Base-by-base conservation (phyloP, 2,329 filamentous ascomycete species). In the Pseudocercospora pini-densiflorae region DNA sequence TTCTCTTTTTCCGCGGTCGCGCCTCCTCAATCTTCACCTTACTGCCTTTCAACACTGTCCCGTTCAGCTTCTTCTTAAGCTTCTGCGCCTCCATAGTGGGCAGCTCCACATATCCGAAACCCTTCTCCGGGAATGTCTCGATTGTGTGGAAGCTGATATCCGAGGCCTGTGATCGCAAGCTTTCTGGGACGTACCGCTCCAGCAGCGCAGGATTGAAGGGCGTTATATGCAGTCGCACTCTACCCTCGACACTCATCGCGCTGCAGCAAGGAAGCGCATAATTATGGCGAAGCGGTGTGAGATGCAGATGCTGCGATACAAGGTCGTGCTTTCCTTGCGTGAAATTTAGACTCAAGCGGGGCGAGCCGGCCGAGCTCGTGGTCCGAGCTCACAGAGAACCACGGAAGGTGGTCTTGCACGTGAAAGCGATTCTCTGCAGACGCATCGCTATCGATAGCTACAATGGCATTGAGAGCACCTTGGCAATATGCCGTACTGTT, bases 71-170 rank as follows among this genome's bases (percentile, higher is more conserved):
- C 81, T 91, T 94, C 81, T 90, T 93, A 62, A 98, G 81, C 79
- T 93, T 97, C n/a, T 94, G 91, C 9, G 94, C 95, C 71, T 97
- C 93, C 79, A 88, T 87, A 2, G 78, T 81, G 0, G 94, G 94
- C 43, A 99, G 81, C 55, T 96, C 93, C 66, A 98, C 84, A 81
- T 92, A 99, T 63, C 94, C 95, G 88, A 93, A 99, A 61, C 88
- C 90, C 77, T 88, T 91, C 71, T 99, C 95, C 14, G 94, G 94
- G 70, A 97, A 97, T 0, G 94, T 94, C 76, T 93, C 87, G 71
- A 97, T 81, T 5, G 84, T 84, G 79, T 98, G 94, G 80, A 90
- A 97, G n/a, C 94, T 97, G 61, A 97, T 87, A 76, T 93, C 92
- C 68, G 88, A 88, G 21, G 92, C 92, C 54, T 83, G 82, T 14